phyloP scores from a whole-genome alignment of 257 asterid genomes.

The Nicotiana paniculata region DNA sequence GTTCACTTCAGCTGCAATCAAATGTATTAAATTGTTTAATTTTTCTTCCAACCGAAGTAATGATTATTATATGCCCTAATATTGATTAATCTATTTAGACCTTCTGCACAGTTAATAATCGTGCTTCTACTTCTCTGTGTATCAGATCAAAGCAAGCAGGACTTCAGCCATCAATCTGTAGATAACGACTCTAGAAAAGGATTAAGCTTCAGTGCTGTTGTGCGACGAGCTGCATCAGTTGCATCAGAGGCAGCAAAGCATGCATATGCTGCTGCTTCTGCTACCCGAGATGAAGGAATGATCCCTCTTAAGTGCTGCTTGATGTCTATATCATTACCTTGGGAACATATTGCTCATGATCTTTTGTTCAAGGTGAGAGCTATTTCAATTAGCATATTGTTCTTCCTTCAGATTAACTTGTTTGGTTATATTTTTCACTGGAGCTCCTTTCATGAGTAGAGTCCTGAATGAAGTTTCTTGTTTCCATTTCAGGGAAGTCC shows the following conservation, averaged over 20 bases:
- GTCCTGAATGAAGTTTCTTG: constrained; percentile 12
- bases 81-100: not conserved
- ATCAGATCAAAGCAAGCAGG: constrained; percentile 85
- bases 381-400: not conserved
- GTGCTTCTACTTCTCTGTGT: not conserved
- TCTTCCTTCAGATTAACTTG: not conserved
- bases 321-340: constrained; percentile 90
- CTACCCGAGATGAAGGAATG: constrained; percentile 83
- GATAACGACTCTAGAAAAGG: constrained; percentile 38
- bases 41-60: not conserved
- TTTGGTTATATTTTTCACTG: not conserved
- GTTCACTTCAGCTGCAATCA: not conserved
- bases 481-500: constrained; percentile 61
- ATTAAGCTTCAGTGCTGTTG: constrained; percentile 56
- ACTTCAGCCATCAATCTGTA: constrained; percentile 43
- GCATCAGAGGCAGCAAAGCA: constrained; percentile 95
- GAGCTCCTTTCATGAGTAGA: not conserved
- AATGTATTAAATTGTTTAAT: not conserved
- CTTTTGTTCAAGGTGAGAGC: constrained; percentile 78
- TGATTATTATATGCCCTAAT: not conserved
- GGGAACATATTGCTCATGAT: constrained; percentile 94
- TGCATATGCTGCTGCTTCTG: constrained; percentile 91
- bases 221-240: constrained; percentile 81
- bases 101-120: not conserved
- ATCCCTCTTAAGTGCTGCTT: constrained; percentile 91